These are phyloP conservation scores for Colletotrichum chrysophilum DNA, from an alignment of 2,329 filamentous ascomycete species.

Conservation along the genomic window DNA sequence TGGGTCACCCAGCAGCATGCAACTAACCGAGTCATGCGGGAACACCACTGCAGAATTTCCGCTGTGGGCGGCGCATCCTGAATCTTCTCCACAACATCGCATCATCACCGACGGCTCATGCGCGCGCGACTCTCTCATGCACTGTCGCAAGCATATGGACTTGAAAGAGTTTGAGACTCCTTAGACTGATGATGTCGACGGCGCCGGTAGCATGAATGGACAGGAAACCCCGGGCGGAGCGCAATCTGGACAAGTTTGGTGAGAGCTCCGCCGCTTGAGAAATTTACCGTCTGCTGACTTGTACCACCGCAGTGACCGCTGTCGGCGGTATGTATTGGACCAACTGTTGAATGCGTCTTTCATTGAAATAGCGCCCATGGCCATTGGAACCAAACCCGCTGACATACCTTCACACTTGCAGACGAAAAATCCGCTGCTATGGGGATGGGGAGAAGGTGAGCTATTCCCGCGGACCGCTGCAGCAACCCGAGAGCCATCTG, in stretches of 20 bases:
- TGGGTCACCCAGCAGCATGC: background rate
- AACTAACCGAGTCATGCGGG: background rate
- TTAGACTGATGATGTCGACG: background rate
- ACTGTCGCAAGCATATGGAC: too few species aligned
- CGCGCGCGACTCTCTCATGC: background rate
- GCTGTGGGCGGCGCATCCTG: background rate
- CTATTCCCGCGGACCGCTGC: too few species aligned
- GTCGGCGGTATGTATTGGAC: background rate
- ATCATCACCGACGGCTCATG: background rate
- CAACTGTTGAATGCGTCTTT: background rate
- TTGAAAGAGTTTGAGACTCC: background rate
- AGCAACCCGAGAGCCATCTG: background rate
- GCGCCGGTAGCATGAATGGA: background rate
- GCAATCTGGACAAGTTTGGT: constrained; percentile 14
- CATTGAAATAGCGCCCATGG: background rate
- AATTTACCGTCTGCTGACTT: background rate
- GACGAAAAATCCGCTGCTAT: constrained; percentile 17
- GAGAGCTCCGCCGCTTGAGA: background rate
- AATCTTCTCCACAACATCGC: background rate
- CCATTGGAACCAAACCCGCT: background rate
- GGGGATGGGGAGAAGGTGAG: constrained; percentile 15
- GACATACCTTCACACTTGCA: background rate
- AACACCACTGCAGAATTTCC: background rate
- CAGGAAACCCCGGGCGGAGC: background rate
- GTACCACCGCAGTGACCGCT: background rate